Conservation (phyloP, 192 early-diverging fungal genomes). For the Backusella westeae region DNA sequence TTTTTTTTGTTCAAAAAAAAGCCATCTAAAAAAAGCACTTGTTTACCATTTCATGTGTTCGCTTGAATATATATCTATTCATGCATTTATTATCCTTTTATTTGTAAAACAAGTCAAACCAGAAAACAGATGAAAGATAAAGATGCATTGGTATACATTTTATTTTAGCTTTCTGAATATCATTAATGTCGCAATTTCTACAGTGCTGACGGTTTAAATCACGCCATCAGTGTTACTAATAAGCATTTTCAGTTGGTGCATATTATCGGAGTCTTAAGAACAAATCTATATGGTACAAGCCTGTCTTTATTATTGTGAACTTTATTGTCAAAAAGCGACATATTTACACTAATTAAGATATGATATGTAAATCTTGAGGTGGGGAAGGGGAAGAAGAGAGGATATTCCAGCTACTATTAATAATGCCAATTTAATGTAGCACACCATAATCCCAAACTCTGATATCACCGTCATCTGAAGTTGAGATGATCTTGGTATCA, state of each 20-base stretch:
- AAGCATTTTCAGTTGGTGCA: background rate
- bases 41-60: background rate
- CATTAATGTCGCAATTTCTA: constrained; percentile 17
- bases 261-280: background rate
- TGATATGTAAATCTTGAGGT: background rate
- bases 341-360: background rate
- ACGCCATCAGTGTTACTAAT: constrained; percentile 10
- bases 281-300: background rate
- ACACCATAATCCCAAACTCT: constrained; percentile 80
- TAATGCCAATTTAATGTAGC: background rate
- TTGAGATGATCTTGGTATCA: constrained; percentile 86
- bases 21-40: background rate
- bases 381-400: background rate
- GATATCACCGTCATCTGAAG: constrained; percentile 81
- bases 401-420: background rate
- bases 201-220: background rate
- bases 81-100: background rate
- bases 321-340: background rate
- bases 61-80: background rate
- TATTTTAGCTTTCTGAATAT: background rate
- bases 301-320: background rate
- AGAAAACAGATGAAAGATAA: background rate
- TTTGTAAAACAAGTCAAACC: background rate
- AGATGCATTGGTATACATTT: background rate
- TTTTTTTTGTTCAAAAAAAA: background rate